Percentiles rank a stretch among this genome's conserved stretches.
Evolutionary conservation across 1,139 yeast species (phyloP).

Genomic region (Suhomyces atakaporum): DNA sequence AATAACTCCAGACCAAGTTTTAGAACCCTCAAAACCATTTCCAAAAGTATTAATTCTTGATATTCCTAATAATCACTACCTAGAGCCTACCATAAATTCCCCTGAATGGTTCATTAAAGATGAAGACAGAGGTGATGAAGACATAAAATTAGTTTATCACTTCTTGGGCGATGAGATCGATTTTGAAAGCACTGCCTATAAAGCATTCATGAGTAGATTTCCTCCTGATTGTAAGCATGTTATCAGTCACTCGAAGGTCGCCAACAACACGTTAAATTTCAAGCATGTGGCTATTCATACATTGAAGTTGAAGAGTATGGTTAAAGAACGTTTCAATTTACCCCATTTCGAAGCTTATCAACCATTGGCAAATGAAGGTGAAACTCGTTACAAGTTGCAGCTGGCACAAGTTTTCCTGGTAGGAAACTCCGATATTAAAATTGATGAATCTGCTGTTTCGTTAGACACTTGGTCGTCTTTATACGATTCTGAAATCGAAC

Average conservation of each 20-base stretch:
- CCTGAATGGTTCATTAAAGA: constrained; percentile 29
- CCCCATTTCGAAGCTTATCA: constrained; percentile 37
- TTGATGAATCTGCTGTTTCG: constrained; percentile 23
- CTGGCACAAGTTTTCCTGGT: constrained; percentile 34
- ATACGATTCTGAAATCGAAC: constrained; percentile 45
- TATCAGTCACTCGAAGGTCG: constrained; percentile 66
- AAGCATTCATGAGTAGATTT: constrained; percentile 48
- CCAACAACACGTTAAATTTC: constrained; percentile 62
- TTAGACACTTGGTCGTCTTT: constrained; percentile 41
- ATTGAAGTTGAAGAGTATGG: constrained; percentile 57
- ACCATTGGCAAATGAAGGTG: constrained; percentile 19
- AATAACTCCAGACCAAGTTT: constrained; percentile 69
- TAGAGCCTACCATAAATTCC: constrained; percentile 43
- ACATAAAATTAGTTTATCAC: constrained; percentile 66
- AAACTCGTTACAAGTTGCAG: constrained; percentile 27
- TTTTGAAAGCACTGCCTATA: constrained; percentile 48
- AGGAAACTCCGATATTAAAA: constrained; percentile 24
- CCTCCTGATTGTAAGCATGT: constrained; percentile 58
- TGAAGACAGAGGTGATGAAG: constrained; percentile 34
- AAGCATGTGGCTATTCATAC: constrained; percentile 55
- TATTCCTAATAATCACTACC: constrained; percentile 59
- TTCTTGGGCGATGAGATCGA: constrained; percentile 68
- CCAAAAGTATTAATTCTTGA: constrained; percentile 70
- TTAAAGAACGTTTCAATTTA: constrained; percentile 53
- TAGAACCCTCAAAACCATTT: constrained; percentile 61